phyloP scores from a whole-genome alignment of 2,329 filamentous ascomycete genomes.

The Cytospora chrysosperma region DNA sequence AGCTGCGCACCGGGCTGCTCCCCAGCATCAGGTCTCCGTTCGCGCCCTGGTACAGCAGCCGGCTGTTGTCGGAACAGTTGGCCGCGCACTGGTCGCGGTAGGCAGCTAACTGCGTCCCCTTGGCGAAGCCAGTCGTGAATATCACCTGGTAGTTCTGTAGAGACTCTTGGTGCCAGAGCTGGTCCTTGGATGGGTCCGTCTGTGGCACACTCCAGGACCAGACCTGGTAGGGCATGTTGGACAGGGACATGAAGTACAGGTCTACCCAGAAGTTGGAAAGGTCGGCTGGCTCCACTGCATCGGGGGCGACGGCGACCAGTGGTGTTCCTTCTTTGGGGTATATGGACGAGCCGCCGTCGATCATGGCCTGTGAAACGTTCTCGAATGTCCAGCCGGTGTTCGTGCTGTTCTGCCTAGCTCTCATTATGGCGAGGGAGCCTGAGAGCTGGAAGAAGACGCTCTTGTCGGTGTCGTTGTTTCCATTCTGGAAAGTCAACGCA shows the following conservation, averaged over 20 bases:
- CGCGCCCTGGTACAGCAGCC: slow-evolving; percentile 10
- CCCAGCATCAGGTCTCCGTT: slow-evolving; percentile 12
- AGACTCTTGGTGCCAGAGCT: slow-evolving; percentile 10
- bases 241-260: slow-evolving; percentile 11
- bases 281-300: background rate
- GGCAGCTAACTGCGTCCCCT: slow-evolving; percentile 8
- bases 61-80: slow-evolving; percentile 7
- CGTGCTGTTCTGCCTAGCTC: slow-evolving; percentile 7
- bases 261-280: slow-evolving; percentile 9
- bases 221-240: slow-evolving; percentile 9
- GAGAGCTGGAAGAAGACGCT: slow-evolving; percentile 17
- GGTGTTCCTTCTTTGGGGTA: slow-evolving; percentile 8
- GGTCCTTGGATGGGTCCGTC: slow-evolving; percentile 13
- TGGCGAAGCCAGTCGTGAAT: slow-evolving; percentile 4
- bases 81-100: slow-evolving; percentile 14
- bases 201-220: slow-evolving; percentile 13
- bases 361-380: slow-evolving; percentile 17
- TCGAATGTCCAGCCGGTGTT: slow-evolving; percentile 10
- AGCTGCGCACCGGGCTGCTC: background rate
- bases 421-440: slow-evolving; percentile 13
- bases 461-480: slow-evolving; percentile 12
- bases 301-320: slow-evolving; percentile 5
- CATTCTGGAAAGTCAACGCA: slow-evolving; percentile 14
- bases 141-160: slow-evolving; percentile 8
- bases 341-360: slow-evolving; percentile 11